Evolutionary conservation across 164 flowering plant genomes (phyloP).

Genomic region (Piper betle): DNA sequence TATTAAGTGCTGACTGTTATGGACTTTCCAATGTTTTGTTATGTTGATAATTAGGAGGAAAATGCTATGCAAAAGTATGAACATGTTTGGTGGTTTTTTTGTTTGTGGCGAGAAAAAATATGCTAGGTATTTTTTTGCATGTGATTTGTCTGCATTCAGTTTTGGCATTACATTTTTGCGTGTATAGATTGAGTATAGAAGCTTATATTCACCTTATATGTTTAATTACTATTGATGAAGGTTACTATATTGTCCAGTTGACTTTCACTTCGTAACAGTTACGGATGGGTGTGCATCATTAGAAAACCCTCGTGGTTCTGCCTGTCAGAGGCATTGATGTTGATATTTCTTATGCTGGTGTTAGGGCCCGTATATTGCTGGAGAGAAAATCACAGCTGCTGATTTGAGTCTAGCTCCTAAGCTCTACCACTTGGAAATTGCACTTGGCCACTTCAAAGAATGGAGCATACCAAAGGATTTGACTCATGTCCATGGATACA

Average conservation of each 20-base stretch:
- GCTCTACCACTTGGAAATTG: conserved; percentile 67
- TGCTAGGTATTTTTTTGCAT: no score
- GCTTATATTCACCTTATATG: no score
- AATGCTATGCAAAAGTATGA: no score
- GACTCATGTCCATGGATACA: conserved; percentile 34
- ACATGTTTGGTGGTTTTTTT: no score
- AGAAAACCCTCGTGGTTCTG: neutral
- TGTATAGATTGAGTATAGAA: no score
- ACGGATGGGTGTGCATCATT: neutral
- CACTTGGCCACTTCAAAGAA: conserved; percentile 72
- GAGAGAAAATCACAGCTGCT: conserved; percentile 69
- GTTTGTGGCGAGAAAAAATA: no score
- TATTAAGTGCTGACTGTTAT: no score
- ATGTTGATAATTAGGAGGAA: no score
- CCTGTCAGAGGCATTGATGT: neutral
- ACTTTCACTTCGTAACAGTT: neutral
- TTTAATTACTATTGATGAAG: no score
- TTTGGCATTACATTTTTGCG: no score
- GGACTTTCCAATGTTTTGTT: neutral
- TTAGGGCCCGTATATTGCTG: conserved; percentile 74
- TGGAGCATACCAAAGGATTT: conserved; percentile 67
- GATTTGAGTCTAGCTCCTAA: conserved; percentile 88
- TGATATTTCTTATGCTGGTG: neutral
- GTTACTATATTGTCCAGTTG: no score
- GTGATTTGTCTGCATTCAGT: no score